These are phyloP conservation scores for Tuber umbilicatum DNA, from an alignment of 495 filamentous ascomycete species.

Conservation along the genomic window DNA sequence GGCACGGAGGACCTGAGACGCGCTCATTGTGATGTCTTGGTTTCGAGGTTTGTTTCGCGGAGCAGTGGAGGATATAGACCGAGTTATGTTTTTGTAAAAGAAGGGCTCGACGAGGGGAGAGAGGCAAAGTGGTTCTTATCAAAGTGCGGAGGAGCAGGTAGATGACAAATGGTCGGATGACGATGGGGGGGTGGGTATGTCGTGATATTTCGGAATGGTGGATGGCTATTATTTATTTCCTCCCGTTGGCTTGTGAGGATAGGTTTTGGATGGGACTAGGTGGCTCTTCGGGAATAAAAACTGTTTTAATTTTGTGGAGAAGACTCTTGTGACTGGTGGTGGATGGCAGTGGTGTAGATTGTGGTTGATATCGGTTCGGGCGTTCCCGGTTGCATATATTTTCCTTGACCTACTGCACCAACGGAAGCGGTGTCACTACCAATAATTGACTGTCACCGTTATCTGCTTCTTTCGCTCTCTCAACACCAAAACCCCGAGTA, in stretches of 20 bases:
- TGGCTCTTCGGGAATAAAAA: slow-evolving; percentile 6
- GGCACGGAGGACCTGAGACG: slow-evolving; percentile 60
- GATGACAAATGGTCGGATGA: not conserved
- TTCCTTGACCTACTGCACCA: not conserved
- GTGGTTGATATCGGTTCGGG: not conserved
- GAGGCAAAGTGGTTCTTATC: not conserved
- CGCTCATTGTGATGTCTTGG: slow-evolving; percentile 51
- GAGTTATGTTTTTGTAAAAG: not conserved
- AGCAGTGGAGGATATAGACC: not conserved
- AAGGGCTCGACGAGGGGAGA: not conserved
- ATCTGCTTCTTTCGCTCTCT: not conserved
- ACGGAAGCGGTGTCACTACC: not conserved
- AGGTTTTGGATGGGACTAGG: not conserved
- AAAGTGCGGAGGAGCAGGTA: not conserved
- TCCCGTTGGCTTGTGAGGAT: not conserved
- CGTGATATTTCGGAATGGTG: not conserved
- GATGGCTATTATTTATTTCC: not conserved
- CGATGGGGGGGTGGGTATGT: not conserved
- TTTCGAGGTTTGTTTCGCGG: not conserved
- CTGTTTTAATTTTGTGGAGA: not conserved
- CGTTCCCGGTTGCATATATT: slow-evolving; percentile 1
- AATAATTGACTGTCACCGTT: not conserved
- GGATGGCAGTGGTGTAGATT: not conserved
- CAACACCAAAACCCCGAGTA: slow-evolving; percentile 4
- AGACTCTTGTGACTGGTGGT: not conserved